Conservation (phyloP, 169 alveolate genomes). For the Plasmodium malariae region DNA sequence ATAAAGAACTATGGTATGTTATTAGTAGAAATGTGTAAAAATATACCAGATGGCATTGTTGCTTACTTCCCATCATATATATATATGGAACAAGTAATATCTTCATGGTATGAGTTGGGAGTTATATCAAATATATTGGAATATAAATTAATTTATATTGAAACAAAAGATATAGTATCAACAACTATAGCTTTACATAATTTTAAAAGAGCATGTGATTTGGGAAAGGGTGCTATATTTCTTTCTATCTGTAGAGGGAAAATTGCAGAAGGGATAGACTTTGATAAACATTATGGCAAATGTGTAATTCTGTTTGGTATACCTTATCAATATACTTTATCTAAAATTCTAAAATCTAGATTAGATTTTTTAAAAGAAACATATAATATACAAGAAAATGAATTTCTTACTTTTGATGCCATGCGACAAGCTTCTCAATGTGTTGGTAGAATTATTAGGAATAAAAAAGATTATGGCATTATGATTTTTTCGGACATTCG, state of each 20-base stretch:
- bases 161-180: conserved; percentile 96
- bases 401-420: conserved; percentile 98
- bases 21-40: conserved; percentile 91
- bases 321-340: conserved; percentile 96
- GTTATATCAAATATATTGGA: conserved; percentile 92
- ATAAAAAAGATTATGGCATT: conserved; percentile 94
- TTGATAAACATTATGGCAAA: conserved; percentile 98
- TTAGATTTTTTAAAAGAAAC: conserved; percentile 87
- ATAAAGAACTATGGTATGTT: conserved; percentile 95
- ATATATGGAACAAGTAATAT: conserved; percentile 92
- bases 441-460: conserved; percentile 97
- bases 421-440: conserved; percentile 99
- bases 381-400: conserved; percentile 95
- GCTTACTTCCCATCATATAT: conserved; percentile 97
- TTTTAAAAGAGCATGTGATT: conserved; percentile 96
- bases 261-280: conserved; percentile 99
- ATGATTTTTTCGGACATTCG: conserved; percentile 95
- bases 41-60: conserved; percentile 97
- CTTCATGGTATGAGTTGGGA: conserved; percentile 97
- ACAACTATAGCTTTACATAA: conserved; percentile 94
- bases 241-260: conserved; percentile 97
- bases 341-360: conserved; percentile 93
- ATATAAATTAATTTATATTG: conserved; percentile 96
- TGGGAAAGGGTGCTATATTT: conserved; percentile 98
- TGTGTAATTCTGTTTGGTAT: conserved; percentile 97